phyloP scores from a whole-genome alignment of 23 red algal species.

The Gracilaria gracilis region DNA sequence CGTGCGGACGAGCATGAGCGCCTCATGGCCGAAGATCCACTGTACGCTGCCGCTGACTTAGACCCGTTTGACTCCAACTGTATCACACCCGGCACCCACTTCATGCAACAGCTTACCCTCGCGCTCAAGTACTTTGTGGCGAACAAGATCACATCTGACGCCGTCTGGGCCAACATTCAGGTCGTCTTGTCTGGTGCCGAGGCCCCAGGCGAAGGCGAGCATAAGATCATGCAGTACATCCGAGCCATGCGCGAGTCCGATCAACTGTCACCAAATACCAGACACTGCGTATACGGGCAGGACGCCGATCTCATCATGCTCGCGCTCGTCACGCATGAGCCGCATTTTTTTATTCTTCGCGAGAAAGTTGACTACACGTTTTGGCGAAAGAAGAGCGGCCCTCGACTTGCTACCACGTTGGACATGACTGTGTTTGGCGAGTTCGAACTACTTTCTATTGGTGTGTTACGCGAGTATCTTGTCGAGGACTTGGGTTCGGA shows the following conservation, averaged over 20 bases:
- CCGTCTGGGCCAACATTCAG: constrained; percentile 59
- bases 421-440: constrained; percentile 86
- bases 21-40: constrained; percentile 32
- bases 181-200: constrained; percentile 90
- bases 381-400: constrained; percentile 61
- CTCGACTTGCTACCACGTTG: constrained; percentile 64
- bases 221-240: constrained; percentile 99
- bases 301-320: constrained; percentile 99
- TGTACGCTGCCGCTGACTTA: constrained; percentile 47
- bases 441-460: constrained; percentile 92
- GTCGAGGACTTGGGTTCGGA: constrained; percentile 73
- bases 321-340: constrained; percentile 96
- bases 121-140: constrained; percentile 84
- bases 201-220: constrained; percentile 97
- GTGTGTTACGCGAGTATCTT: constrained; percentile 87
- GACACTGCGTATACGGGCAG: constrained; percentile 96
- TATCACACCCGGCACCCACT: constrained; percentile 96
- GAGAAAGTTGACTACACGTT: constrained; percentile 86
- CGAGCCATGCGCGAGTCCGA: constrained; percentile 64
- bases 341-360: constrained; percentile 91
- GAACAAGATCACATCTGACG: constrained; percentile 80
- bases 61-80: constrained; percentile 97
- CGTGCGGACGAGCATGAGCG: constrained; percentile 61
- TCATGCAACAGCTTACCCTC: constrained; percentile 86
- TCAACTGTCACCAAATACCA: constrained; percentile 47